A percentile compares a stretch with the other conserved stretches of the same genome.
These are phyloP conservation scores for Corynascus novoguineensis DNA, from an alignment of 495 filamentous ascomycete genomes.

Conservation along the genomic window DNA sequence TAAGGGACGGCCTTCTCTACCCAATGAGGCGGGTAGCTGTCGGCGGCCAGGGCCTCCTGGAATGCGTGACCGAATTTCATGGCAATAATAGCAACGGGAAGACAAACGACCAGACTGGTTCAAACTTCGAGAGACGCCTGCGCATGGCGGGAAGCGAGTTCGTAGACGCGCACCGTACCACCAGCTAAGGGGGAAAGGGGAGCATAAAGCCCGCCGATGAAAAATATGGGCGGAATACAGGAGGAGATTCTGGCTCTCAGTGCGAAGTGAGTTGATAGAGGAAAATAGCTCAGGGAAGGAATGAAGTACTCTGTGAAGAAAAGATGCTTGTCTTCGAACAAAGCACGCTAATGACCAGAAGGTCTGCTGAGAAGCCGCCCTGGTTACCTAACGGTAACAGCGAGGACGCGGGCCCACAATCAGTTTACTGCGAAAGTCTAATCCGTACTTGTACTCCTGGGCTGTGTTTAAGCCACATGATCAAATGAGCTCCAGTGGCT, in stretches of 20 bases:
- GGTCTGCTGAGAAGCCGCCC: background rate
- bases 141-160: slow-evolving; percentile 26
- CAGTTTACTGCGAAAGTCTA: background rate
- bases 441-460: too few species aligned
- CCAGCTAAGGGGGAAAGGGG: background rate
- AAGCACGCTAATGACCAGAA: background rate
- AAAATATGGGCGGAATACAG: background rate
- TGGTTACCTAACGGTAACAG: slow-evolving; percentile 5
- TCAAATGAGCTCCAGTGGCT: background rate
- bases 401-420: background rate
- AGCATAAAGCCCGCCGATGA: background rate
- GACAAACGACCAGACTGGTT: slow-evolving; percentile 18
- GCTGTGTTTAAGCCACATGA: background rate
- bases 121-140: slow-evolving; percentile 15
- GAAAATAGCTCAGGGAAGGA: background rate
- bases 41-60: slow-evolving; percentile 50
- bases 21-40: slow-evolving; percentile 61
- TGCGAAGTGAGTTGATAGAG: background rate
- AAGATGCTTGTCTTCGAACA: background rate
- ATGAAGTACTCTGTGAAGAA: background rate
- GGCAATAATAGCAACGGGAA: slow-evolving; percentile 14
- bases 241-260: background rate
- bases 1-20: slow-evolving; percentile 66
- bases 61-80: slow-evolving; percentile 79
- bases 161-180: too few species aligned